These are phyloP conservation scores for Ophioceras dolichostomum DNA, from an alignment of 2,329 filamentous ascomycete genomes.

Conservation along the genomic window DNA sequence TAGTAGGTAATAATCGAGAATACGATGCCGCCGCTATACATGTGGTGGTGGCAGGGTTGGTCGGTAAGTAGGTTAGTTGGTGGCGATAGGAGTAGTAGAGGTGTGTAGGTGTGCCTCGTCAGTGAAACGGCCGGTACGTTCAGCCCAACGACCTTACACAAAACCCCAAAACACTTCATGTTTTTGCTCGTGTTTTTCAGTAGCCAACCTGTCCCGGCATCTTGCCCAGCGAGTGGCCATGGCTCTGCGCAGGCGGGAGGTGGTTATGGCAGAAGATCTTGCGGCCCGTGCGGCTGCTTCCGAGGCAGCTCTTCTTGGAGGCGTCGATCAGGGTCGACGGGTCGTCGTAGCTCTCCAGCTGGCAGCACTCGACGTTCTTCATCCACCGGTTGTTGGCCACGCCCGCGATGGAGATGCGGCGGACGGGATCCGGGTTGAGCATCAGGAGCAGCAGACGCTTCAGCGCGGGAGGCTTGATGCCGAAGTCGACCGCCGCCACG, in stretches of 20 bases:
- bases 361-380: slow-evolving; percentile 67
- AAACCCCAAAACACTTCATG: no score
- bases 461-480: slow-evolving; percentile 53
- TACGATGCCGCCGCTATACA: no score
- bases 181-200: no score
- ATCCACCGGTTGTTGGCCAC: slow-evolving; percentile 62
- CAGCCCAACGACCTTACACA: no score
- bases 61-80: no score
- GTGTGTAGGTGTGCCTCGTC: no score
- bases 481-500: slow-evolving; percentile 50
- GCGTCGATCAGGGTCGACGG: slow-evolving; percentile 48
- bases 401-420: slow-evolving; percentile 57
- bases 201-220: slow-evolving; percentile 46
- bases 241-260: slow-evolving; percentile 32
- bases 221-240: slow-evolving; percentile 36
- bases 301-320: slow-evolving; percentile 37
- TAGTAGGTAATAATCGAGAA: no score
- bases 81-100: no score
- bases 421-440: slow-evolving; percentile 65
- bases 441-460: slow-evolving; percentile 65
- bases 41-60: no score
- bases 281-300: no score
- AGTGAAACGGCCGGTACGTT: no score
- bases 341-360: slow-evolving; percentile 57
- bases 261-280: slow-evolving; percentile 50